A percentile compares a stretch with the other conserved stretches of the same genome.
Conservation (phyloP, 768 basidiomycete species). For the Clitopilus hobsonii region DNA sequence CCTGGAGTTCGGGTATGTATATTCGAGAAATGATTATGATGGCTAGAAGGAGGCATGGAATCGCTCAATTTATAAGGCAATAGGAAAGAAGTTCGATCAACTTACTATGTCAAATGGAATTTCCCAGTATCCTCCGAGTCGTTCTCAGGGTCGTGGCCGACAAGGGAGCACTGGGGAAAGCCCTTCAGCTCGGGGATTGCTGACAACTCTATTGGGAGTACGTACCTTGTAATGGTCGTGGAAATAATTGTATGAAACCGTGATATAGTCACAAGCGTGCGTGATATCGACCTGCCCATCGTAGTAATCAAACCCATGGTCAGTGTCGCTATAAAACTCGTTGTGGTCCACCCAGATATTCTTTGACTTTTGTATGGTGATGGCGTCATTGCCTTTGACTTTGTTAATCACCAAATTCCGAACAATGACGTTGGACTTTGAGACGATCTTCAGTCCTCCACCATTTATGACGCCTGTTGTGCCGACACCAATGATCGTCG, state of each 20-base stretch:
- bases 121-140: slow-evolving; percentile 15
- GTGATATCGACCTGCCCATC: slow-evolving; percentile 17
- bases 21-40: slow-evolving; percentile 18
- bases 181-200: background rate
- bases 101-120: slow-evolving; percentile 18
- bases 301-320: slow-evolving; percentile 17
- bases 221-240: slow-evolving; percentile 17
- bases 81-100: background rate
- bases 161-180: slow-evolving; percentile 11
- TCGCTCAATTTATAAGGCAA: background rate
- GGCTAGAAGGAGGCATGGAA: slow-evolving; percentile 3
- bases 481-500: slow-evolving; percentile 17
- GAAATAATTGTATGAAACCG: slow-evolving; percentile 16
- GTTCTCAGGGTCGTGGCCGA: slow-evolving; percentile 14
- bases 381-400: slow-evolving; percentile 18
- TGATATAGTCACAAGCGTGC: slow-evolving; percentile 18
- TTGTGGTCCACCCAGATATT: slow-evolving; percentile 20
- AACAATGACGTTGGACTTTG: slow-evolving; percentile 17
- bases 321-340: slow-evolving; percentile 17
- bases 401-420: slow-evolving; percentile 19
- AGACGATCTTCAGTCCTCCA: slow-evolving; percentile 15
- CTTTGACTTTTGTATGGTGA: slow-evolving; percentile 13
- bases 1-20: slow-evolving; percentile 18
- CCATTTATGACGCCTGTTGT: slow-evolving; percentile 16
- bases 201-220: too few species aligned